These are phyloP conservation scores for Persicaria maculosa DNA, from an alignment of 148 eudicot species.

Conservation along the genomic window DNA sequence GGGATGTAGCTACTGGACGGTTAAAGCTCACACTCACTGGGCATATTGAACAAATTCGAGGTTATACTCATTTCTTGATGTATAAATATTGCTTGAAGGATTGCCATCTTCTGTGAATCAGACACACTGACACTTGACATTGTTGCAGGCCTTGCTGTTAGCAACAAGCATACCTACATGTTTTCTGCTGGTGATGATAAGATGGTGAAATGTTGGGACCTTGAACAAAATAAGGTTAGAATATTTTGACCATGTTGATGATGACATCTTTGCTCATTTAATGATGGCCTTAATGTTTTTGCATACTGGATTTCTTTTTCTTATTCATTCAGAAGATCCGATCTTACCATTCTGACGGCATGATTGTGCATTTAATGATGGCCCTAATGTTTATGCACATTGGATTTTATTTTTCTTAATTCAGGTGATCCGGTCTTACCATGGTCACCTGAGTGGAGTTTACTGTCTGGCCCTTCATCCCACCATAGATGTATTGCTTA, in stretches of 20 bases:
- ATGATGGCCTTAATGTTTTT: neutral
- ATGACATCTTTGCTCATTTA: neutral
- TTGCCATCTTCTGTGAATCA: neutral
- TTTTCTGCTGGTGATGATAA: constrained; percentile 99
- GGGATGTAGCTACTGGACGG: constrained; percentile 84
- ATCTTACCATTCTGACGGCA: constrained; percentile 51
- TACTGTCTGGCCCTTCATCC: constrained; percentile 97
- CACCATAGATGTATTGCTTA: constrained; percentile 82
- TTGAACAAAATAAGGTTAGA: constrained; percentile 93
- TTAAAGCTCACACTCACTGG: constrained; percentile 94
- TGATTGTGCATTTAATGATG: too few relatives aligned
- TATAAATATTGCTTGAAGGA: neutral
- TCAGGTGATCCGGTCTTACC: constrained; percentile 91
- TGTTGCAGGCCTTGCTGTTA: constrained; percentile 85
- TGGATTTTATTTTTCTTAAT: constrained; percentile 2
- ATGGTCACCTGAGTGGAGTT: constrained; percentile 97
- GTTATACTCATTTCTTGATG: constrained; percentile 24
- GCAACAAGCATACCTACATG: constrained; percentile 90
- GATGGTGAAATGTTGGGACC: constrained; percentile 99
- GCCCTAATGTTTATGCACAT: neutral
- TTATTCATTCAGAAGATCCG: constrained; percentile 56
- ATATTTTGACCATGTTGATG: neutral
- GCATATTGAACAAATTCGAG: constrained; percentile 98
- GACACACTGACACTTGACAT: neutral
- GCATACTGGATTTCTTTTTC: neutral